Percentiles rank a stretch among this genome's conserved stretches.
Conservation (phyloP, 768 basidiomycete genomes). For the Aureoboletus auriporus region DNA sequence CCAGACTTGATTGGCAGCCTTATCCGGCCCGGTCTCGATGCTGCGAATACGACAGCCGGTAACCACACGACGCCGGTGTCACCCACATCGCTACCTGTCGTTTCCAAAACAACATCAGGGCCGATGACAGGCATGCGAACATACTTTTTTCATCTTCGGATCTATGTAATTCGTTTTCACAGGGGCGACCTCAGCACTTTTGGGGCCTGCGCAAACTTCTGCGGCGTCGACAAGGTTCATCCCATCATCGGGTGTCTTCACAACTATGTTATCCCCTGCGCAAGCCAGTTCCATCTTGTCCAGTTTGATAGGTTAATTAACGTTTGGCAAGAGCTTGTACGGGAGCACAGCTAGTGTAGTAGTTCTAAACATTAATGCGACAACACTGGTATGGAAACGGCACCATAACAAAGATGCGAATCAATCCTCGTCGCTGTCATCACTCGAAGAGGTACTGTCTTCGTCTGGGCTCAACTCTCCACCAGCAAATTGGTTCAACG, state of each 20-base stretch:
- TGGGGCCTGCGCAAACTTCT: slow-evolving; percentile 21
- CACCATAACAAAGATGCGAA: not conserved
- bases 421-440: slow-evolving; percentile 53
- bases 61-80: not conserved
- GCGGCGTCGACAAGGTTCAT: slow-evolving; percentile 19
- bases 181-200: slow-evolving; percentile 17
- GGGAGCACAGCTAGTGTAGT: slow-evolving; percentile 1
- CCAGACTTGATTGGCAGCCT: slow-evolving; percentile 50
- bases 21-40: slow-evolving; percentile 31
- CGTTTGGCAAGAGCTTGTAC: not conserved
- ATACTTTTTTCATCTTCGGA: not conserved
- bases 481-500: slow-evolving; percentile 46
- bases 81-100: not conserved
- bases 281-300: slow-evolving; percentile 30
- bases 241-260: not conserved
- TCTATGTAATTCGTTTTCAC: not conserved
- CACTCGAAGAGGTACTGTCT: slow-evolving; percentile 50
- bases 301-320: slow-evolving; percentile 22
- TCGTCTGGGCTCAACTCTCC: slow-evolving; percentile 38
- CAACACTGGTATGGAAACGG: slow-evolving; percentile 1
- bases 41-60: not conserved
- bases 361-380: slow-evolving; percentile 7
- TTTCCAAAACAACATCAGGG: too few relatives aligned
- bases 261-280: slow-evolving; percentile 20
- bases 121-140: not conserved